phyloP scores from a whole-genome alignment of 306 rosid species.

The Sicyos baderoa region DNA sequence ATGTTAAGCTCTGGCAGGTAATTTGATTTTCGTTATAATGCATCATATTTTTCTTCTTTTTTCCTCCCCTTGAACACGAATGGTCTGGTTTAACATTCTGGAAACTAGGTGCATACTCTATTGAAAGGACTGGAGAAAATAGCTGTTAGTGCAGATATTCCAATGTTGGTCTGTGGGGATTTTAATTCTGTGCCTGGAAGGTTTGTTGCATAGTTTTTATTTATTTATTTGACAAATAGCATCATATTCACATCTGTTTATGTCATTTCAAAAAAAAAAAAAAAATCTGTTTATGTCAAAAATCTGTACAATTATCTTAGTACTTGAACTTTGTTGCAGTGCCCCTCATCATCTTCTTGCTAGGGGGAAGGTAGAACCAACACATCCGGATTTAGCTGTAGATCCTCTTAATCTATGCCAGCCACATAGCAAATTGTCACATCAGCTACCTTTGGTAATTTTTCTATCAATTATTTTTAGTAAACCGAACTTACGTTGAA shows the following conservation, averaged over 20 bases:
- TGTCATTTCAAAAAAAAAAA: no score
- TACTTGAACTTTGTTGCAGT: conserved; percentile 43
- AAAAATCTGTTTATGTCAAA: not conserved
- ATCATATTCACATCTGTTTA: not conserved
- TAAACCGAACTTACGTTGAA: no score
- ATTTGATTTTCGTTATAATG: conserved; percentile 12
- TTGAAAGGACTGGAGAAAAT: conserved; percentile 94
- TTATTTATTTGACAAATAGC: not conserved
- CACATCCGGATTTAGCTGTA: conserved; percentile 74
- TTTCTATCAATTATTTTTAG: not conserved
- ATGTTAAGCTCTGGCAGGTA: conserved; percentile 99
- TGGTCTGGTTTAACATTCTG: conserved; percentile 17
- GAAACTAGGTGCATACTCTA: conserved; percentile 77
- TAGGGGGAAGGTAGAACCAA: conserved; percentile 79
- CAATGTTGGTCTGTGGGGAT: conserved; percentile 99
- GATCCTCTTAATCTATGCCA: conserved; percentile 87
- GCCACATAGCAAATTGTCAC: conserved; percentile 85
- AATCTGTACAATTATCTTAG: conserved; percentile 1
- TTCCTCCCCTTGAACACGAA: conserved; percentile 2
- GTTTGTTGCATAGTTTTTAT: conserved; percentile 27
- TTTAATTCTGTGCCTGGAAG: conserved; percentile 94
- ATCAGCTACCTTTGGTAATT: conserved; percentile 88
- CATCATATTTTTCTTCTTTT: not conserved
- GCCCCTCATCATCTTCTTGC: conserved; percentile 96
- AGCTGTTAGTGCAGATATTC: conserved; percentile 89